Conservation (phyloP, 2,329 filamentous ascomycete genomes). For the Cercospora canescens region DNA sequence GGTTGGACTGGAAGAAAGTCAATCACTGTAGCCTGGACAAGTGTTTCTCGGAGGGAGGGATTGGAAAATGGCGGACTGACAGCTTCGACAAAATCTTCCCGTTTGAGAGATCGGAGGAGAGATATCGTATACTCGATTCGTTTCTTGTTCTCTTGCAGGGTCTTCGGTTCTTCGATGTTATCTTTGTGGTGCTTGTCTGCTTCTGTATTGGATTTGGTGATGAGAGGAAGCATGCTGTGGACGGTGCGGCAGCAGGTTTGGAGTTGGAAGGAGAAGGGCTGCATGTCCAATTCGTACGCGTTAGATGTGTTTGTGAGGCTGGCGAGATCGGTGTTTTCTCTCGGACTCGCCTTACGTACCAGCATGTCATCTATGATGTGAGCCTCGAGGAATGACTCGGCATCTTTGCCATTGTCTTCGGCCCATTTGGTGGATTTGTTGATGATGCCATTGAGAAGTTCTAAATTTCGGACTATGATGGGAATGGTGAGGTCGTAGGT, state of each 20-base stretch:
- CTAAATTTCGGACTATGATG: conserved; percentile 45
- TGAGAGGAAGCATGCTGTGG: conserved; percentile 38
- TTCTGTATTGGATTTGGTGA: neutral
- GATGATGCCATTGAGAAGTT: conserved; percentile 46
- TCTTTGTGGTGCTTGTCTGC: conserved; percentile 39
- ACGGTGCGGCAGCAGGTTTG: conserved; percentile 45
- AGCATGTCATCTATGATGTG: conserved; percentile 53
- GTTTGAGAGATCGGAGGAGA: conserved; percentile 48
- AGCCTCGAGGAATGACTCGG: conserved; percentile 41
- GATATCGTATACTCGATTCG: conserved; percentile 51
- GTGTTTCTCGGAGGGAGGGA: too few relatives aligned
- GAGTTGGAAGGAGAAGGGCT: conserved; percentile 51
- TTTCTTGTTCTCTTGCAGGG: conserved; percentile 50
- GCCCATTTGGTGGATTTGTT: conserved; percentile 46
- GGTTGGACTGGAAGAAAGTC: too few relatives aligned
- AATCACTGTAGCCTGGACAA: too few relatives aligned
- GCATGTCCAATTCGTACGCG: too few relatives aligned
- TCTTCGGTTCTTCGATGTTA: conserved; percentile 39
- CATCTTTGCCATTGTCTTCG: conserved; percentile 39
- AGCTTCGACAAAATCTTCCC: conserved; percentile 43
- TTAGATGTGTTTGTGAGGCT: too few relatives aligned
- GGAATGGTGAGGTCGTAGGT: conserved; percentile 36
- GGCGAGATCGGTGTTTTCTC: neutral
- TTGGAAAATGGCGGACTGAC: neutral
- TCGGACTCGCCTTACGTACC: conserved; percentile 20